Evolutionary conservation across 805 yeast species (phyloP).

Genomic region (Teunomyces aglyptinius): DNA sequence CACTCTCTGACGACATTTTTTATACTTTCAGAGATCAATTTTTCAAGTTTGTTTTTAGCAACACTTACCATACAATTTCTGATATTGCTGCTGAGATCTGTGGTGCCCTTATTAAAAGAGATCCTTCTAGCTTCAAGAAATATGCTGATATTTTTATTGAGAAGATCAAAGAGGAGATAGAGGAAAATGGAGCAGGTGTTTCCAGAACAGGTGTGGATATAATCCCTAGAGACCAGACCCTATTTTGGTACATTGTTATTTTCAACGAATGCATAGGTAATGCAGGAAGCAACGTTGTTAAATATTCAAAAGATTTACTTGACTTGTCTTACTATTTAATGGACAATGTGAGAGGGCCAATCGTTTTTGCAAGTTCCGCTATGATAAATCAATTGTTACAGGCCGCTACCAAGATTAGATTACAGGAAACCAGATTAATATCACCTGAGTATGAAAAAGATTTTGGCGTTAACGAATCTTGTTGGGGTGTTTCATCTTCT

Average conservation of each 20-base stretch:
- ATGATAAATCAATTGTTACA: slow-evolving; percentile 66
- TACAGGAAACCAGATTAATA: slow-evolving; percentile 54
- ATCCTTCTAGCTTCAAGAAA: slow-evolving; percentile 47
- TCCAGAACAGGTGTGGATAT: slow-evolving; percentile 64
- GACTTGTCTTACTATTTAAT: slow-evolving; percentile 46
- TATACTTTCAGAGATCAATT: slow-evolving; percentile 44
- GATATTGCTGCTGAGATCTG: slow-evolving; percentile 70
- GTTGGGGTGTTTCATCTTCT: slow-evolving; percentile 79
- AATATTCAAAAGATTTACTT: slow-evolving; percentile 43
- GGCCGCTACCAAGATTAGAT: slow-evolving; percentile 58
- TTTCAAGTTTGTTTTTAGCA: slow-evolving; percentile 57
- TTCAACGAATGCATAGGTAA: slow-evolving; percentile 70
- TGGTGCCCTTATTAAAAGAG: slow-evolving; percentile 67
- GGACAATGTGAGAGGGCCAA: slow-evolving; percentile 59
- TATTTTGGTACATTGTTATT: slow-evolving; percentile 69
- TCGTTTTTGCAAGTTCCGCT: slow-evolving; percentile 58
- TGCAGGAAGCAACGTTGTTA: slow-evolving; percentile 52
- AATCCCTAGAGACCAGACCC: slow-evolving; percentile 72
- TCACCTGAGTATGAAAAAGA: slow-evolving; percentile 42
- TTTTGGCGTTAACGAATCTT: slow-evolving; percentile 43
- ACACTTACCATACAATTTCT: slow-evolving; percentile 58
- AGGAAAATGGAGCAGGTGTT: slow-evolving; percentile 78
- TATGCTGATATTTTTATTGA: slow-evolving; percentile 46
- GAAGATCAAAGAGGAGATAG: slow-evolving; percentile 62
- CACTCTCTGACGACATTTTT: slow-evolving; percentile 59